Percentiles rank a stretch among this genome's conserved stretches.
Evolutionary conservation across 768 basidiomycete genomes (phyloP).

Genomic region (Cyclocybe aegerita): DNA sequence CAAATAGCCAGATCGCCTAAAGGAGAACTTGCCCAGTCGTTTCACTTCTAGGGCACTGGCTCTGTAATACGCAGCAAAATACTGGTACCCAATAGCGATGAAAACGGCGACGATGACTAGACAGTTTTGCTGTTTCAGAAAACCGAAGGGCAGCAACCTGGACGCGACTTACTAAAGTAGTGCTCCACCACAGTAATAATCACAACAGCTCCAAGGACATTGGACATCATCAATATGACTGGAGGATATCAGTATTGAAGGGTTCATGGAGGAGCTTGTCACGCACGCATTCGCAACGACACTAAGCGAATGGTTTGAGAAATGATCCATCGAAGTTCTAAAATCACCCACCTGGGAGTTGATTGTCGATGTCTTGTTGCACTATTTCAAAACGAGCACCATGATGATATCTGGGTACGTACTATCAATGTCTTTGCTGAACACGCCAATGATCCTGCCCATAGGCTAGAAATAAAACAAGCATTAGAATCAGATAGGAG

Average conservation of each 20-base stretch:
- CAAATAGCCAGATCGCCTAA: too few species aligned
- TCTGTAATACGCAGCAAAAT: constrained; percentile 69
- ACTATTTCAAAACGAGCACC: constrained; percentile 1
- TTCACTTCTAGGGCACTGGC: constrained; percentile 75
- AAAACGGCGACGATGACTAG: constrained; percentile 53
- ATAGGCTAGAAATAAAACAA: constrained; percentile 38
- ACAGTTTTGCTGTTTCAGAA: neutral
- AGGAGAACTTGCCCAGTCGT: constrained; percentile 28
- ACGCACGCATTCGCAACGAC: constrained; percentile 57
- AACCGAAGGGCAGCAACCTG: neutral
- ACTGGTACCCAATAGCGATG: constrained; percentile 60
- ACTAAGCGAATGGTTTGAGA: constrained; percentile 30
- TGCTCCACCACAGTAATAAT: constrained; percentile 59
- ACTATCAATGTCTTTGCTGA: constrained; percentile 70
- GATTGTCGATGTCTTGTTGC: constrained; percentile 56
- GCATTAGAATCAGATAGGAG: neutral
- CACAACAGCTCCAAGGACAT: constrained; percentile 49
- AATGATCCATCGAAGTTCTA: neutral
- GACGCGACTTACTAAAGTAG: constrained; percentile 51
- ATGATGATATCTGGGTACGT: constrained; percentile 11
- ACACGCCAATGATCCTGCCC: constrained; percentile 60
- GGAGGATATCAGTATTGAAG: neutral
- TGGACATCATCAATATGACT: constrained; percentile 53
- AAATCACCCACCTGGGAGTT: constrained; percentile 47
- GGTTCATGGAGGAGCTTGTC: neutral